Conservation (phyloP, 164 flowering plant genomes). For the Kingdonia uniflora region DNA sequence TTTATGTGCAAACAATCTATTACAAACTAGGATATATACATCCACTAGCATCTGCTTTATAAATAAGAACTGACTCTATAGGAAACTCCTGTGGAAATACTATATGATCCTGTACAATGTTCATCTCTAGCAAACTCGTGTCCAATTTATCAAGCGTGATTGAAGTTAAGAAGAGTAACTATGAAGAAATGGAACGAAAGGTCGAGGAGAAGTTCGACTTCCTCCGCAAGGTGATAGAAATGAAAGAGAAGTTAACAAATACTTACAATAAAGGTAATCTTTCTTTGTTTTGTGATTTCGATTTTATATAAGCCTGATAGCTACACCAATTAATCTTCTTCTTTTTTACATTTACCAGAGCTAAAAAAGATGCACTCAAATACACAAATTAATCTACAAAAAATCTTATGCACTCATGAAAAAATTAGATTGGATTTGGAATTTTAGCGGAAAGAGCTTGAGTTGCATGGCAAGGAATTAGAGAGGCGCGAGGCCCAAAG, state of each 20-base stretch:
- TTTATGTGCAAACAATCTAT: too few species aligned
- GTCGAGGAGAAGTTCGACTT: slow-evolving; percentile 33
- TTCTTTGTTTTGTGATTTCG: neutral
- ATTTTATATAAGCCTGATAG: neutral
- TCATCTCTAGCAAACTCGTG: slow-evolving; percentile 53
- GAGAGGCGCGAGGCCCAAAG: slow-evolving; percentile 41
- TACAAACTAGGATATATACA: too few species aligned
- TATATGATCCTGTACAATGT: too few species aligned
- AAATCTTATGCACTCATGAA: slow-evolving; percentile 40
- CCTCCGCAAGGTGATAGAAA: slow-evolving; percentile 27
- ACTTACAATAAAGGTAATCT: slow-evolving; percentile 54
- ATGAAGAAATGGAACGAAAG: slow-evolving; percentile 46
- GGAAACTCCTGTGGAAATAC: too few species aligned
- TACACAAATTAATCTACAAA: slow-evolving; percentile 28
- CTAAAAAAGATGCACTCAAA: slow-evolving; percentile 32
- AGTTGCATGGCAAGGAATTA: slow-evolving; percentile 23
- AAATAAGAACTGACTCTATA: too few species aligned
- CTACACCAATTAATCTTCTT: neutral
- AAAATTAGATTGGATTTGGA: slow-evolving; percentile 27
- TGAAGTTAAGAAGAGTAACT: slow-evolving; percentile 44
- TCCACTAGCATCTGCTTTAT: too few species aligned
- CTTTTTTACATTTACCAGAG: slow-evolving; percentile 27
- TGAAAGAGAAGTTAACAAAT: slow-evolving; percentile 57
- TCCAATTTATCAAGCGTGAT: slow-evolving; percentile 49
- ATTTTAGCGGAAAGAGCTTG: slow-evolving; percentile 33